Conservation (phyloP, 2,329 filamentous ascomycete species). For the Fusarium hostae region DNA sequence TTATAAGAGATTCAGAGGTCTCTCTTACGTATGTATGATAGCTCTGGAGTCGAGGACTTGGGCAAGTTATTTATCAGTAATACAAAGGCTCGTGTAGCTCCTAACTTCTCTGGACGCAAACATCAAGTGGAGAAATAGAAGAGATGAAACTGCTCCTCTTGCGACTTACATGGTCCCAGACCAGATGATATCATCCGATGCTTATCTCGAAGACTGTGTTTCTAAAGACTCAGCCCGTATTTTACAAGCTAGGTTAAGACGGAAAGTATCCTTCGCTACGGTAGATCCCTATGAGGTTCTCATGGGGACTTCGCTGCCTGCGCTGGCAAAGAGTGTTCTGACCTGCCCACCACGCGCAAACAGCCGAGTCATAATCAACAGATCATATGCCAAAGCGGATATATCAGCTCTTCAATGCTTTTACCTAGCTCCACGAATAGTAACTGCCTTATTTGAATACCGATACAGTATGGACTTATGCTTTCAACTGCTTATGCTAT, state of each 20-base stretch:
- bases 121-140: neutral
- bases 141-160: neutral
- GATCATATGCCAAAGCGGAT: neutral
- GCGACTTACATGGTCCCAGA: neutral
- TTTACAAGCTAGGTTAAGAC: neutral
- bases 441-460: neutral
- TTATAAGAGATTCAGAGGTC: neutral
- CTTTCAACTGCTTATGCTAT: neutral
- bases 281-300: neutral
- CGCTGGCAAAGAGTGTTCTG: neutral
- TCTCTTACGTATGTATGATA: too few relatives aligned
- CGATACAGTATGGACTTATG: neutral
- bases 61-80: neutral
- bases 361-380: neutral
- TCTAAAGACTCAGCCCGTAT: neutral
- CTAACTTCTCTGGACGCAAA: rapidly evolving
- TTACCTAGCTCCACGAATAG: too few relatives aligned
- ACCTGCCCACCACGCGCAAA: neutral
- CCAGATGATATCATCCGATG: neutral
- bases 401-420: neutral
- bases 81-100: neutral
- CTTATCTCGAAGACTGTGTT: neutral
- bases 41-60: neutral
- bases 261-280: neutral
- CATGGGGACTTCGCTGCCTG: neutral